These are phyloP conservation scores for Talaromyces wortmannii DNA, from an alignment of 495 filamentous ascomycete genomes.

Conservation along the genomic window DNA sequence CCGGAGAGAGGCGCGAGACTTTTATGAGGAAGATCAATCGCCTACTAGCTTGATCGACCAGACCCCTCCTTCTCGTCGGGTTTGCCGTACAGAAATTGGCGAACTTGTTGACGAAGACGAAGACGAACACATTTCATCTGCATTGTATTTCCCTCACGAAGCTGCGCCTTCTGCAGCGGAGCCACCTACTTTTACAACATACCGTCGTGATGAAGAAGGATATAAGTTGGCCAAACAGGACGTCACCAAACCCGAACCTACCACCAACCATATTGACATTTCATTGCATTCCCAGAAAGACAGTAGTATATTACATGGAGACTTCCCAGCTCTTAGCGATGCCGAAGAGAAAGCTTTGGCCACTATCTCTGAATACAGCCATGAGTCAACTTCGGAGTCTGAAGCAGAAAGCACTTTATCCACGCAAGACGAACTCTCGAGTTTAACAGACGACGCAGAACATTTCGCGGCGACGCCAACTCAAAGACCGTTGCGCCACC, in stretches of 20 bases:
- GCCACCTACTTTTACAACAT: constrained; percentile 24
- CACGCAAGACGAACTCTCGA: constrained; percentile 40
- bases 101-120: constrained; percentile 67
- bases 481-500: constrained; percentile 24
- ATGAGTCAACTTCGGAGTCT: constrained; percentile 51
- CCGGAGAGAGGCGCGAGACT: constrained; percentile 7
- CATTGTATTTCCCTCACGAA: constrained; percentile 87
- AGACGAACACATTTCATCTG: constrained; percentile 91
- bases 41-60: not conserved
- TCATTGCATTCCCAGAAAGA: constrained; percentile 54
- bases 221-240: constrained; percentile 9
- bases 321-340: constrained; percentile 37
- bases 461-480: constrained; percentile 53
- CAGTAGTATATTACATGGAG: constrained; percentile 54
- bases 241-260: constrained; percentile 21
- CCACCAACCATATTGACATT: constrained; percentile 48
- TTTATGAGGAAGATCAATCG: not conserved
- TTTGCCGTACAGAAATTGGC: not conserved
- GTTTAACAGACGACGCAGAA: constrained; percentile 51
- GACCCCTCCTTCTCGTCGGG: constrained; percentile 7
- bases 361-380: constrained; percentile 29
- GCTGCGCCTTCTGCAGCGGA: constrained; percentile 37
- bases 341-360: constrained; percentile 26
- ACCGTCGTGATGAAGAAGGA: constrained; percentile 26
- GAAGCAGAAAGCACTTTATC: constrained; percentile 48